These are phyloP conservation scores for Umbelopsis sp. DNA, from an alignment of 192 early-diverging fungal species.

Conservation along the genomic window DNA sequence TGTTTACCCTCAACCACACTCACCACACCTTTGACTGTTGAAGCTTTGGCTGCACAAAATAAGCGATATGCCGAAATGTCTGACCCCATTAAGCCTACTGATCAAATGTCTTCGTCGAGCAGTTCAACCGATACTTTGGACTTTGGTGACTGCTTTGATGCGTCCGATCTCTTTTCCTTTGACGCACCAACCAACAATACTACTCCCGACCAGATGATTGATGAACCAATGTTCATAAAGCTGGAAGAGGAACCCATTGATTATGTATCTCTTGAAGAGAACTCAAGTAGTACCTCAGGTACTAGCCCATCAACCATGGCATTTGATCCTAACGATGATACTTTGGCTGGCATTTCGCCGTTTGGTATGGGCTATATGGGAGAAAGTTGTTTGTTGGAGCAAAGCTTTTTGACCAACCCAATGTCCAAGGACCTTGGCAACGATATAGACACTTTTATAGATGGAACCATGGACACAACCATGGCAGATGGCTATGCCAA, in stretches of 20 bases:
- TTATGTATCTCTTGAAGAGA: constrained; percentile 3
- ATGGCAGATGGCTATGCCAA: constrained; percentile 11
- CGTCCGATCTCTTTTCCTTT: constrained; percentile 14
- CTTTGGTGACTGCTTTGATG: constrained; percentile 34
- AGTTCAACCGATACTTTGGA: constrained; percentile 31
- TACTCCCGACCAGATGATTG: not conserved
- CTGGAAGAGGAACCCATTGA: constrained; percentile 10
- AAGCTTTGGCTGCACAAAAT: constrained; percentile 30
- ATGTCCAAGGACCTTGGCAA: constrained; percentile 15
- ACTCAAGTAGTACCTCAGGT: constrained; percentile 4
- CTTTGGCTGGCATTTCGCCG: not conserved
- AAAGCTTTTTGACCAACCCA: constrained; percentile 5
- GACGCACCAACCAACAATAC: not conserved
- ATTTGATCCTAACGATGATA: not conserved
- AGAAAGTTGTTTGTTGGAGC: not conserved
- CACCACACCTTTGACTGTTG: constrained; percentile 26
- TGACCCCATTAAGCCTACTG: not conserved
- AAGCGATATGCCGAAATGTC: constrained; percentile 22
- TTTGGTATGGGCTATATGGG: constrained; percentile 14
- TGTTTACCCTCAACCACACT: constrained; percentile 5
- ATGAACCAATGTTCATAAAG: constrained; percentile 1
- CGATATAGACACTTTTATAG: constrained; percentile 21
- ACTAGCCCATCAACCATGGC: constrained; percentile 1
- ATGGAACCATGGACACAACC: constrained; percentile 18
- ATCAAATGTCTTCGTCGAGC: constrained; percentile 20